A percentile compares a stretch with the other conserved stretches of the same genome.
Evolutionary conservation across 495 filamentous ascomycete species (phyloP).

Genomic region (Emericellopsis terricola): DNA sequence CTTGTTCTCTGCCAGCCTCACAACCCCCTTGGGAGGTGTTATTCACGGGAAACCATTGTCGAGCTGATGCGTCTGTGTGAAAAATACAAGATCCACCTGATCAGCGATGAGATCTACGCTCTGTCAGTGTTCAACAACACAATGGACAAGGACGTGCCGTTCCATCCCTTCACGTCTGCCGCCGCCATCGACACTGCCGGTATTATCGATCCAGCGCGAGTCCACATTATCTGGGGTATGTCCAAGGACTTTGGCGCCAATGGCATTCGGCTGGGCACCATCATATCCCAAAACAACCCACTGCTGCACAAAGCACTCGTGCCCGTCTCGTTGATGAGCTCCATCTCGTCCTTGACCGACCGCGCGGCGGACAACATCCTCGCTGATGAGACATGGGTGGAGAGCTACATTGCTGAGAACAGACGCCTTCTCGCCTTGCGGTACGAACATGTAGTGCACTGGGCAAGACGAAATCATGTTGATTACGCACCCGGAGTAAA

Average conservation of each 20-base stretch:
- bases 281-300: conserved; percentile 9
- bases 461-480: conserved; percentile 15
- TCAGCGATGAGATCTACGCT: conserved; percentile 17
- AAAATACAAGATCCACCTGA: conserved; percentile 11
- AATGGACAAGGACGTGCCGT: neutral
- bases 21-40: conserved; percentile 12
- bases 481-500: conserved; percentile 18
- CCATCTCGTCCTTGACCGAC: conserved; percentile 19
- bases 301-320: conserved; percentile 1
- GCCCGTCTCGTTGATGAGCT: conserved; percentile 30
- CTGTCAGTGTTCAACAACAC: conserved; percentile 10
- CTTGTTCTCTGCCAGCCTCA: conserved; percentile 27
- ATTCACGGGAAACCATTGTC: conserved; percentile 3
- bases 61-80: conserved; percentile 8
- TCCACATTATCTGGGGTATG: conserved; percentile 26
- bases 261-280: conserved; percentile 20
- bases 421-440: conserved; percentile 12
- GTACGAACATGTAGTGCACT: conserved; percentile 11
- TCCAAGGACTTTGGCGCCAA: conserved; percentile 25
- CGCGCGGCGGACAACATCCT: conserved; percentile 14
- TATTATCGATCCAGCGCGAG: conserved; percentile 13
- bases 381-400: conserved; percentile 21
- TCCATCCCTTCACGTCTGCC: conserved; percentile 15
- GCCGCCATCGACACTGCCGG: conserved; percentile 12
- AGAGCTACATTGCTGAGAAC: conserved; percentile 18